Conservation (phyloP, 106 monocot species). For the Apostasia ramifera region DNA sequence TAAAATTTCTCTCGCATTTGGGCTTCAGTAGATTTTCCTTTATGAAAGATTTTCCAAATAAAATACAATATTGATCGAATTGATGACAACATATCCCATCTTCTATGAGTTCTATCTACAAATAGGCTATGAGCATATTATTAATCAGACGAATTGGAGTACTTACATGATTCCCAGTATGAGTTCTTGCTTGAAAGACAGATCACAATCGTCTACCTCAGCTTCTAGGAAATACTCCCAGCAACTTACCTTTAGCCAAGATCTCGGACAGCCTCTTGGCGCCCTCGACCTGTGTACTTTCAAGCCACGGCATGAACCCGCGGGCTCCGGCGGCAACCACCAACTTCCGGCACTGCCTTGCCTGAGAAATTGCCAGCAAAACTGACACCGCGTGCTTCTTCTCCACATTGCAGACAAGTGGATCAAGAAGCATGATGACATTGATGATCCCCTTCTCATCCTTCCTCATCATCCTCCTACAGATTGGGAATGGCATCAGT, state of each 20-base stretch:
- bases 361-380: slow-evolving; percentile 40
- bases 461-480: slow-evolving; percentile 47
- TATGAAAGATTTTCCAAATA: too few species aligned
- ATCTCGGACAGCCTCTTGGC: slow-evolving; percentile 66
- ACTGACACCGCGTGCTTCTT: slow-evolving; percentile 47
- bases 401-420: slow-evolving; percentile 30
- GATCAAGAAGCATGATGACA: slow-evolving; percentile 58
- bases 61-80: too few species aligned
- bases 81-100: too few species aligned
- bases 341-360: slow-evolving; percentile 59
- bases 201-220: slow-evolving; percentile 5
- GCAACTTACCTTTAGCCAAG: slow-evolving; percentile 56
- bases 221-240: slow-evolving; percentile 49
- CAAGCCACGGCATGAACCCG: slow-evolving; percentile 41
- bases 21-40: too few species aligned
- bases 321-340: slow-evolving; percentile 73
- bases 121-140: too few species aligned
- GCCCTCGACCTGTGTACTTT: slow-evolving; percentile 56
- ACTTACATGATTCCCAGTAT: too few species aligned
- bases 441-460: slow-evolving; percentile 69
- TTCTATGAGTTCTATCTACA: too few species aligned
- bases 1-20: too few species aligned
- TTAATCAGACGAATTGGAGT: too few species aligned
- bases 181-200: too few species aligned
- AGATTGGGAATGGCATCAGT: slow-evolving; percentile 22